Conservation (phyloP, 176 grass and related monocot species). For the Zoysia pacifica region DNA sequence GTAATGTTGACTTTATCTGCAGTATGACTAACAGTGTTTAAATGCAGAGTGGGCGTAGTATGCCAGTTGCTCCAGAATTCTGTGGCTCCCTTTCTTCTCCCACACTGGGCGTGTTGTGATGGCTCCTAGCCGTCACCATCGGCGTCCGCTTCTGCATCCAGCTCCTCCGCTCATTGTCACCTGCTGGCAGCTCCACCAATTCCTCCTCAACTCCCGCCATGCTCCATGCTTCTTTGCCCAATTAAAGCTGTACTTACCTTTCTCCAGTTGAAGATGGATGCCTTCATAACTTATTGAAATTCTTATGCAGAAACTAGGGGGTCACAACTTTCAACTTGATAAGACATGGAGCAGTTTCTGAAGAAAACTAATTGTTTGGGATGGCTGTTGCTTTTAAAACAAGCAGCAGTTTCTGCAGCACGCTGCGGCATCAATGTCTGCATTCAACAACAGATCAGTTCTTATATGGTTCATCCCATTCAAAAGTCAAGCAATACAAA, state of each 20-base stretch:
- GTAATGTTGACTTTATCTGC: neutral
- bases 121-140: slow-evolving; percentile 13
- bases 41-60: neutral
- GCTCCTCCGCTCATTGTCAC: slow-evolving; percentile 38
- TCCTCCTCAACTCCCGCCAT: slow-evolving; percentile 65
- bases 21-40: neutral
- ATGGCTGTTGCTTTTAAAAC: slow-evolving; percentile 50
- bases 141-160: slow-evolving; percentile 41
- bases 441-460: slow-evolving; percentile 14
- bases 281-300: slow-evolving; percentile 10
- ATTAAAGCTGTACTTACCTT: neutral
- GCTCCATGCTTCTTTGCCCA: slow-evolving; percentile 33
- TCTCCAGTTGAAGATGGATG: neutral
- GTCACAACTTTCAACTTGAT: neutral
- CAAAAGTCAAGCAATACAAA: slow-evolving; percentile 35
- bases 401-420: slow-evolving; percentile 4
- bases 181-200: slow-evolving; percentile 61
- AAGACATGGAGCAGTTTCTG: no score
- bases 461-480: slow-evolving; percentile 29
- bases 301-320: slow-evolving; percentile 23
- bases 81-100: neutral
- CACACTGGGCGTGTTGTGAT: neutral
- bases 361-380: no score
- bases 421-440: slow-evolving; percentile 25
- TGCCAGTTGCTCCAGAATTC: neutral